Percentiles rank a stretch among this genome's conserved stretches.
Evolutionary conservation across 495 filamentous ascomycete species (phyloP).

Genomic region (Letharia columbiana): DNA sequence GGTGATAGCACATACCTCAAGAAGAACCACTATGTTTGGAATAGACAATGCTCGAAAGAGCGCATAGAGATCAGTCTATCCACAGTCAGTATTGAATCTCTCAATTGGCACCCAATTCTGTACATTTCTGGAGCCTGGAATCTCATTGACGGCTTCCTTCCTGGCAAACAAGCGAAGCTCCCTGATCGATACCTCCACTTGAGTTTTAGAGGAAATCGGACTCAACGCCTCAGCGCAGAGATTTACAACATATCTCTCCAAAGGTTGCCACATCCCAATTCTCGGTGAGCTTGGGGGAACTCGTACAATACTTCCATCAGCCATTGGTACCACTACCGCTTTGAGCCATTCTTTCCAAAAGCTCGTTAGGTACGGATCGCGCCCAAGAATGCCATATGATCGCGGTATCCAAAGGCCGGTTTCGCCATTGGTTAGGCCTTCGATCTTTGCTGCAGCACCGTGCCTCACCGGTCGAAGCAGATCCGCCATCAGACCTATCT

Average conservation of each 20-base stretch:
- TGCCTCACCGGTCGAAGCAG: constrained; percentile 86
- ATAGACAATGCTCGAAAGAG: constrained; percentile 83
- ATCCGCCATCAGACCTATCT: constrained; percentile 94
- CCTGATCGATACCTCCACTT: constrained; percentile 84
- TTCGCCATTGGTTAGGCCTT: constrained; percentile 90
- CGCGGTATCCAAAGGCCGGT: constrained; percentile 95
- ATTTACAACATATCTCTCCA: constrained; percentile 96
- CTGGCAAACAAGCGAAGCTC: constrained; percentile 87
- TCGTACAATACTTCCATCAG: constrained; percentile 70
- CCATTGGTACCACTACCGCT: constrained; percentile 90
- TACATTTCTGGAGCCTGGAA: constrained; percentile 78
- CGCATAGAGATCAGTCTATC: constrained; percentile 77
- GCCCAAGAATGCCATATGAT: constrained; percentile 85
- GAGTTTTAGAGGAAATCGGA: constrained; percentile 85
- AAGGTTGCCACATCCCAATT: constrained; percentile 90
- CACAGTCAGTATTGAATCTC: constrained; percentile 24
- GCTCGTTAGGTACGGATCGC: constrained; percentile 70
- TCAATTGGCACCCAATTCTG: neutral
- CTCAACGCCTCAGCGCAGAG: constrained; percentile 91
- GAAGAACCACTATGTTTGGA: constrained; percentile 81
- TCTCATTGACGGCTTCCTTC: constrained; percentile 87
- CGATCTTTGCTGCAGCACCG: constrained; percentile 91
- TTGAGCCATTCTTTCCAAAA: constrained; percentile 99
- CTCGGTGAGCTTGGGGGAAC: constrained; percentile 82
- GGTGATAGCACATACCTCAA: constrained; percentile 47